Evolutionary conservation across 2,329 filamentous ascomycete species (phyloP), one percentile per base, ranked within the genome.

Genomic region (Hansfordia pulvinata): DNA sequence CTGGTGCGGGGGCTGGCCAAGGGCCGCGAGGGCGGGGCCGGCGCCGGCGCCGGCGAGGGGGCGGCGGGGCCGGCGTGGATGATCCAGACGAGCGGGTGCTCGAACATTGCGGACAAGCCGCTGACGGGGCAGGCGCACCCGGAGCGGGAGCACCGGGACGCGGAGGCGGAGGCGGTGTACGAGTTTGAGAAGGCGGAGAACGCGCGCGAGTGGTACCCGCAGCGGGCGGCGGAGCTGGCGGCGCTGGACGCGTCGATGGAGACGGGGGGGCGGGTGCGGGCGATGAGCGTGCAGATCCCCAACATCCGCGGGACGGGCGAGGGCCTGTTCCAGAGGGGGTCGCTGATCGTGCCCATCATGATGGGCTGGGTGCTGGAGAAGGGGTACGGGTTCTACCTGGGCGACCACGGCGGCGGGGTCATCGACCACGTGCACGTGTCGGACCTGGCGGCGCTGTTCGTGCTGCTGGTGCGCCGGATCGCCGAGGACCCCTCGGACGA

Each of bases 1-100:
- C 39, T 55, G 27, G 37, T 58, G 5, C 27, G 30, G 7, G 56
- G 54, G 2, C 40, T 60, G 4, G 43, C 36, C 6, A 33, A 39
- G 6, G 40, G 49, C 6, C 41, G 45, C 17, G n/a, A n/a, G n/a
- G n/a, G n/a, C n/a, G n/a, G n/a, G n/a, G n/a, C n/a, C n/a, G n/a
- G n/a, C n/a, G n/a, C 23, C 4, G 11, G 18, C 5, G 16, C 18
- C 12, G 11, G 13, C 11, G 10, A 16, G 12, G n/a, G n/a, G n/a
- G n/a, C n/a, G n/a, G n/a, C n/a, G n/a, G n/a, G n/a, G n/a, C 13
- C 25, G 17, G 12, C 29, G 9, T 40, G 37, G 37, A 31, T 40
- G 29, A 14, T 40, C 8, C 37, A 40, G 20, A 32, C 32, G 2
- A 31, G 29, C 8, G 37, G 36, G 9, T 32, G 28, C 11, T 35